A percentile compares a stretch with the other conserved stretches of the same genome.
phyloP scores from a whole-genome alignment of 1,139 yeast genomes.

The Scheffersomyces illinoinensis region DNA sequence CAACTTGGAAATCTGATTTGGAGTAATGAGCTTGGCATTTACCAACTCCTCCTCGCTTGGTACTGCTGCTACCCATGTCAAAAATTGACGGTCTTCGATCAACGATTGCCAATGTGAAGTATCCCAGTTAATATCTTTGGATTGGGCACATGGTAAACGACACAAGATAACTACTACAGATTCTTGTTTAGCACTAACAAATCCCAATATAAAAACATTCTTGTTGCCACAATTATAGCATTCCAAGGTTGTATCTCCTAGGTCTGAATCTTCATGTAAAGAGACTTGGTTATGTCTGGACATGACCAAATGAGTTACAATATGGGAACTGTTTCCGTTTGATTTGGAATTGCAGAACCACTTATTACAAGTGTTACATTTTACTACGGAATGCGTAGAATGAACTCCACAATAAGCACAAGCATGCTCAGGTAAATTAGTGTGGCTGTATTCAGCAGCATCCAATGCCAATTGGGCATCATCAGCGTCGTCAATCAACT shows the following conservation, averaged over 20 bases:
- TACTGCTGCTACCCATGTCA: constrained; percentile 75
- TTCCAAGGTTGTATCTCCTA: constrained; percentile 83
- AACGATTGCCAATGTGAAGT: constrained; percentile 86
- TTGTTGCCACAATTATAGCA: constrained; percentile 89
- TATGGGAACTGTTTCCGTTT: constrained; percentile 70
- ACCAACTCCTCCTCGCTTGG: constrained; percentile 68
- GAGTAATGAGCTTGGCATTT: constrained; percentile 54
- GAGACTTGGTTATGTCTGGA: constrained; percentile 77
- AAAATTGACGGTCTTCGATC: constrained; percentile 74
- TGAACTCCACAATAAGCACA: constrained; percentile 82
- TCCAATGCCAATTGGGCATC: constrained; percentile 1
- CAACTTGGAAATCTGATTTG: constrained; percentile 67
- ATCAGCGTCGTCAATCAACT: neutral
- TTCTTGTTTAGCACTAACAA: constrained; percentile 84
- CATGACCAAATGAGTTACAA: constrained; percentile 80
- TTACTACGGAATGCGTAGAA: constrained; percentile 64
- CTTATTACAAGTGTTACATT: constrained; percentile 74
- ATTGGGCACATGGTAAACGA: constrained; percentile 85
- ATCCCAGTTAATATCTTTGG: constrained; percentile 80
- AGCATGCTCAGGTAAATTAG: constrained; percentile 35
- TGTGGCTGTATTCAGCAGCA: constrained; percentile 3
- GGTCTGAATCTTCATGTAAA: constrained; percentile 75
- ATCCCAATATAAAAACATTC: constrained; percentile 82
- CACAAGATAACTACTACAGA: constrained; percentile 86
- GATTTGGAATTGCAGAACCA: constrained; percentile 92